These are phyloP conservation scores for Limonium bicolor DNA, from an alignment of 148 eudicot genomes.

Conservation along the genomic window DNA sequence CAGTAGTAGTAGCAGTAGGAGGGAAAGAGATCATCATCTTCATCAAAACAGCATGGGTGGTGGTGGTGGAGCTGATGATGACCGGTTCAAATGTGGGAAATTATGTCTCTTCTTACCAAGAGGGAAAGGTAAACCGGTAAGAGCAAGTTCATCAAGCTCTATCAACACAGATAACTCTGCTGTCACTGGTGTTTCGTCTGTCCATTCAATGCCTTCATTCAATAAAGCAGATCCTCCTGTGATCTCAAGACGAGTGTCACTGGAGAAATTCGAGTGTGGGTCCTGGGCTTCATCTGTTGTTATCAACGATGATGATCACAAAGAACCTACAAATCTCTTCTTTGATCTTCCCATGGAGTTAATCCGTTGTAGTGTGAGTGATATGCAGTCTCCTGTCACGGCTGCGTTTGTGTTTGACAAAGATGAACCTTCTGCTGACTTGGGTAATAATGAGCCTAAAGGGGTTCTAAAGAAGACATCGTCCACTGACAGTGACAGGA, in stretches of 20 bases:
- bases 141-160: conserved; percentile 20
- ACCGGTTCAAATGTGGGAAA: conserved; percentile 65
- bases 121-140: conserved; percentile 56
- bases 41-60: conserved; percentile 1
- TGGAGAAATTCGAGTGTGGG: conserved; percentile 79
- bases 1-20: no score
- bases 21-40: background rate
- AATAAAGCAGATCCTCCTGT: conserved; percentile 11
- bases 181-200: background rate
- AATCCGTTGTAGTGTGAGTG: conserved; percentile 47
- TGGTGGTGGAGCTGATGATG: conserved; percentile 14
- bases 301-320: conserved; percentile 12
- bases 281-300: conserved; percentile 50
- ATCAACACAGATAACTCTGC: conserved; percentile 8
- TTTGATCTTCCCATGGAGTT: conserved; percentile 79
- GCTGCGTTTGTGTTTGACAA: conserved; percentile 68
- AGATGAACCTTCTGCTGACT: no score
- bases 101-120: conserved; percentile 72
- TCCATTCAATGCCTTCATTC: background rate
- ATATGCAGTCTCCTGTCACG: conserved; percentile 53
- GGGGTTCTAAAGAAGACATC: conserved; percentile 15
- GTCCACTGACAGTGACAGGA: background rate
- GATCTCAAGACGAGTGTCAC: conserved; percentile 54
- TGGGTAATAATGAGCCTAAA: conserved; percentile 10
- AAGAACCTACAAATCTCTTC: conserved; percentile 34